Evolutionary conservation across 306 rosid genomes (phyloP).

Genomic region (Purshia tridentata): DNA sequence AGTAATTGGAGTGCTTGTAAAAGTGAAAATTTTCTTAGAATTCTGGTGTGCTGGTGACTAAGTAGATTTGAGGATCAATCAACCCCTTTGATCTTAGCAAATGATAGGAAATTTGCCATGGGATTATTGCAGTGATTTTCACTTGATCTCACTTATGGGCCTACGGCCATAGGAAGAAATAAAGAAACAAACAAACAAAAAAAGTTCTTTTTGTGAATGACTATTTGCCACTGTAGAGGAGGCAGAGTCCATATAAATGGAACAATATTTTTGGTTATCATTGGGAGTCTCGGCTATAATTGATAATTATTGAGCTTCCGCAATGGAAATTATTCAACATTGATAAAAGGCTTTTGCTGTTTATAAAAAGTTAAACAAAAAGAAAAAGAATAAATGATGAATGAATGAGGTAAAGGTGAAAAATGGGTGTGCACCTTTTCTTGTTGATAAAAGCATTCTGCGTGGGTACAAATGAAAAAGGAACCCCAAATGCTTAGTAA

Average conservation of each 20-base stretch:
- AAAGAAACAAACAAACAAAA: not conserved
- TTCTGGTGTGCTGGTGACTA: not conserved
- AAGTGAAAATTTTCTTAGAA: not conserved
- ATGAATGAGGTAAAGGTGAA: not conserved
- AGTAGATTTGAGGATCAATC: not conserved
- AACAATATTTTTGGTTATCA: not conserved
- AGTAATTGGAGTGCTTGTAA: not conserved
- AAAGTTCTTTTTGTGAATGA: not conserved
- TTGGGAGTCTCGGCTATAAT: not conserved
- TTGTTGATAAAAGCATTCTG: not conserved
- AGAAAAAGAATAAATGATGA: not conserved
- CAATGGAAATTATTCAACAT: not conserved
- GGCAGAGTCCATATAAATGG: not conserved
- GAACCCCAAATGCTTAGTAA: not conserved
- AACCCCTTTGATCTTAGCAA: not conserved
- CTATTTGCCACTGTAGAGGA: conserved; percentile 3
- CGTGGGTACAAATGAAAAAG: not conserved
- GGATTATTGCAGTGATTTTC: conserved; percentile 6
- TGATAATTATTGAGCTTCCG: not conserved
- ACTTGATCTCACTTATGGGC: not conserved
- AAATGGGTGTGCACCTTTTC: not conserved
- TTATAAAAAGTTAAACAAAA: not conserved
- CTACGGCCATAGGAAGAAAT: not conserved
- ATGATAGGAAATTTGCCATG: not conserved
- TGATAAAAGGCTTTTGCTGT: not conserved